phyloP scores from a whole-genome alignment of 1,284 basidiomycete genomes.

The Chondrostereum purpureum region DNA sequence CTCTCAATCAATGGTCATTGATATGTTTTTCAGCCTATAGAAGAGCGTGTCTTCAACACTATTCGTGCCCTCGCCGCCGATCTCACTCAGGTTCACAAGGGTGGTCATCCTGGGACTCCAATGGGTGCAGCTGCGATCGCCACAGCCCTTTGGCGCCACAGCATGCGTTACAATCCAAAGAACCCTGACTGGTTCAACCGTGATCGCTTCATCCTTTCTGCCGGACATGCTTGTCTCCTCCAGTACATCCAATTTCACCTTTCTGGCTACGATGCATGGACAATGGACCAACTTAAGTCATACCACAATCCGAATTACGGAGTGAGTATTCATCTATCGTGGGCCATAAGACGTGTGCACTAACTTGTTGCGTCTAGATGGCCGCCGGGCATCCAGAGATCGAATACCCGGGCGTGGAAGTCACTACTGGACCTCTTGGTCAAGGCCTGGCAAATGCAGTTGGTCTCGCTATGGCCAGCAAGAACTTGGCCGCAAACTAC shows the following conservation, averaged over 20 bases:
- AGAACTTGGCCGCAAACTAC: constrained; percentile 64
- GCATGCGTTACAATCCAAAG: constrained; percentile 13
- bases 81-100: constrained; percentile 7
- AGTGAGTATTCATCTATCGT: constrained; percentile 24
- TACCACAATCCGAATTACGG: constrained; percentile 49
- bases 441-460: constrained; percentile 72
- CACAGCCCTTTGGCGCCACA: constrained; percentile 13
- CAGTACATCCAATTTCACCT: constrained; percentile 58
- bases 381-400: constrained; percentile 11
- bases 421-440: constrained; percentile 66
- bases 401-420: constrained; percentile 20
- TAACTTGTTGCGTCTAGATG: no score
- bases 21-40: neutral
- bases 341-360: no score
- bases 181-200: constrained; percentile 26
- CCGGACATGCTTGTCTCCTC: constrained; percentile 49
- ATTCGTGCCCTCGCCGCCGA: constrained; percentile 12
- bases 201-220: constrained; percentile 51
- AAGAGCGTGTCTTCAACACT: constrained; percentile 7
- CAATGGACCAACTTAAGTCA: constrained; percentile 52
- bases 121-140: constrained; percentile 13
- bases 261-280: constrained; percentile 47
- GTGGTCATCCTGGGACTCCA: constrained; percentile 11
- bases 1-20: no score
- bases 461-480: constrained; percentile 69